phyloP scores from a whole-genome alignment of 805 yeast species.

The Cyberlindnera petersonii region DNA sequence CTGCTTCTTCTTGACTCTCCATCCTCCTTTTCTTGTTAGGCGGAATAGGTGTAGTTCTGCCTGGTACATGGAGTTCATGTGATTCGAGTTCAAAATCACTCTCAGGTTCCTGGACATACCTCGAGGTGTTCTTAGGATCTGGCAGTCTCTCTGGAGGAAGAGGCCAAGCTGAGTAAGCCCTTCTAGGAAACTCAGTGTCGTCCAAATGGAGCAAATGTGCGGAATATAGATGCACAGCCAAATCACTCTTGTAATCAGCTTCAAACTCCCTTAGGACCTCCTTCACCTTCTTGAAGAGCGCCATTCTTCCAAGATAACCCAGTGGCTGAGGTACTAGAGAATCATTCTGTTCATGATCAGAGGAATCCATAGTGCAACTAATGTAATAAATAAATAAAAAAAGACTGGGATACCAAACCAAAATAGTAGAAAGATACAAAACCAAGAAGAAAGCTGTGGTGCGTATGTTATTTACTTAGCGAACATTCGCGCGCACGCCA shows the following conservation, averaged over 20 bases:
- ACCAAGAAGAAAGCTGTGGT: too few species aligned
- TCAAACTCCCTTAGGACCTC: constrained; percentile 41
- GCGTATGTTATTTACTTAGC: too few species aligned
- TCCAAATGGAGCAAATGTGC: constrained; percentile 41
- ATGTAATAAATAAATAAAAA: too few species aligned
- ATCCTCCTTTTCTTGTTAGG: background rate
- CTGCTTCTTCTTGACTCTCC: background rate
- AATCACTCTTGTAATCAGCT: constrained; percentile 47
- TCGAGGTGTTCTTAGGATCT: constrained; percentile 28
- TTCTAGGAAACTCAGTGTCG: constrained; percentile 34
- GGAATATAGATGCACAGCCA: constrained; percentile 64
- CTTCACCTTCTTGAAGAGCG: too few species aligned
- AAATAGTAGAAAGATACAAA: too few species aligned
- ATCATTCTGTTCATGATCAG: too few species aligned
- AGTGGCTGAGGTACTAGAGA: too few species aligned
- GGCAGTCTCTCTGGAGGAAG: constrained; percentile 34
- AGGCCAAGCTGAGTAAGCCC: constrained; percentile 63
- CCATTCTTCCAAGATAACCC: too few species aligned
- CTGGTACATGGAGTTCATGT: background rate
- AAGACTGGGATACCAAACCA: too few species aligned
- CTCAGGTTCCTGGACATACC: constrained; percentile 10
- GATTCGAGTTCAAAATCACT: constrained; percentile 1
- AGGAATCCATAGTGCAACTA: too few species aligned
- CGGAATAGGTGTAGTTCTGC: background rate
- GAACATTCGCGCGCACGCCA: too few species aligned